phyloP scores from a whole-genome alignment of 371 early-diverging fungal species.

The Mucor circinelloides region DNA sequence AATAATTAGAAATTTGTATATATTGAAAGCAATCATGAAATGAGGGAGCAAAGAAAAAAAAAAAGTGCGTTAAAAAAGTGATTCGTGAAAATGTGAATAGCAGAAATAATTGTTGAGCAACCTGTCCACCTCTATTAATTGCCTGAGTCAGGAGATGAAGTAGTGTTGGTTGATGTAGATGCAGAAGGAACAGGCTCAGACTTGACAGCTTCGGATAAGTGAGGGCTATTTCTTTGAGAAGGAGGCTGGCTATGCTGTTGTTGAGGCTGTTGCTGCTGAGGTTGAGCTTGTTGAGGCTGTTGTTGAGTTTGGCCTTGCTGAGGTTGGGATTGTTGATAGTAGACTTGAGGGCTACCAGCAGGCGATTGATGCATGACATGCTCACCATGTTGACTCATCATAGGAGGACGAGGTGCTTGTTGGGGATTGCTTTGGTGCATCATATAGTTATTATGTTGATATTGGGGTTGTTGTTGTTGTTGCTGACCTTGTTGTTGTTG shows the following conservation, averaged over 20 bases:
- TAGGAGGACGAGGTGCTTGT: conserved; percentile 23
- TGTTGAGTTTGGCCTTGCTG: conserved; percentile 14
- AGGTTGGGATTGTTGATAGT: conserved; percentile 23
- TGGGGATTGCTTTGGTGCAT: conserved; percentile 25
- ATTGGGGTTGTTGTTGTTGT: conserved; percentile 22
- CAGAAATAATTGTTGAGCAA: neutral
- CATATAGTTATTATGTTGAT: conserved; percentile 18
- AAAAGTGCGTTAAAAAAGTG: neutral
- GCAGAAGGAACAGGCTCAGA: conserved; percentile 35
- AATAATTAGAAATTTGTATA: neutral
- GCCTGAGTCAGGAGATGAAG: conserved; percentile 45
- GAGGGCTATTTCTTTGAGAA: conserved; percentile 33
- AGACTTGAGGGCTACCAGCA: conserved; percentile 27
- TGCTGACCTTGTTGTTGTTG: conserved; percentile 16
- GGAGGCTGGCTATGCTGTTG: conserved; percentile 32
- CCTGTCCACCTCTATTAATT: neutral
- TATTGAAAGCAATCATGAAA: conserved; percentile 5
- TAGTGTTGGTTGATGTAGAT: conserved; percentile 47
- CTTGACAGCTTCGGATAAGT: conserved; percentile 28
- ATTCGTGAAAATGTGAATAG: neutral
- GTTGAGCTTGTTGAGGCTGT: conserved; percentile 17
- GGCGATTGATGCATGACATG: conserved; percentile 26
- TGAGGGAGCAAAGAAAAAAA: neutral
- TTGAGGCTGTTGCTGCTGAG: conserved; percentile 17
- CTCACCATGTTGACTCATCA: conserved; percentile 24